phyloP scores from a whole-genome alignment of 2,329 filamentous ascomycete genomes.

The Neofusicoccum cordaticola region DNA sequence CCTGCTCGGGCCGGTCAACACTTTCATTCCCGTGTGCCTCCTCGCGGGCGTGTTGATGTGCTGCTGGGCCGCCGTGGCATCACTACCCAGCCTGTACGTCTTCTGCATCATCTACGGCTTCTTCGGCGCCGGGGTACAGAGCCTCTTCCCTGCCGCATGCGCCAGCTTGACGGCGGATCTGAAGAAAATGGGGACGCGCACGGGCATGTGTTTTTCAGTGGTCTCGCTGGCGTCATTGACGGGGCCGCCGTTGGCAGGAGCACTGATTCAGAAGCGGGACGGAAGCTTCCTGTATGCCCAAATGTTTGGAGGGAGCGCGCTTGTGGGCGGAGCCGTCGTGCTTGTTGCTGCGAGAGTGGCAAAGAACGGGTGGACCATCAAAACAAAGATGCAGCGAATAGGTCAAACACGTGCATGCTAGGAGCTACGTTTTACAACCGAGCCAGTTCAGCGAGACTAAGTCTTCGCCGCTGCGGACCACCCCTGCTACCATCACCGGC shows the following conservation, averaged over 20 bases:
- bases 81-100: conserved; percentile 37
- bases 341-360: too few relatives aligned
- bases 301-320: not conserved
- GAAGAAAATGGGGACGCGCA: conserved; percentile 38
- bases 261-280: conserved; percentile 27
- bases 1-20: conserved; percentile 39
- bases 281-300: not conserved
- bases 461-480: conserved; percentile 18
- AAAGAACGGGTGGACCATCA: too few relatives aligned
- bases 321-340: too few relatives aligned
- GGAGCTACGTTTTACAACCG: not conserved
- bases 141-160: conserved; percentile 44
- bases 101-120: conserved; percentile 49
- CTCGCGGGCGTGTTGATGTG: conserved; percentile 44
- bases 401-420: too few relatives aligned
- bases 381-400: too few relatives aligned
- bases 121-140: conserved; percentile 46
- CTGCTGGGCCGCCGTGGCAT: conserved; percentile 41
- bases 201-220: conserved; percentile 42
- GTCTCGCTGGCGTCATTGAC: conserved; percentile 40
- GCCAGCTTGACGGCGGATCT: conserved; percentile 43
- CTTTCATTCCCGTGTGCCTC: conserved; percentile 38
- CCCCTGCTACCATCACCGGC: conserved; percentile 21
- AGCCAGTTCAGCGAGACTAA: conserved; percentile 16
- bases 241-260: conserved; percentile 40